Evolutionary conservation across 1,284 basidiomycete species (phyloP), one percentile per base, ranked within the genome.

Genomic region (Puccinia triticina): DNA sequence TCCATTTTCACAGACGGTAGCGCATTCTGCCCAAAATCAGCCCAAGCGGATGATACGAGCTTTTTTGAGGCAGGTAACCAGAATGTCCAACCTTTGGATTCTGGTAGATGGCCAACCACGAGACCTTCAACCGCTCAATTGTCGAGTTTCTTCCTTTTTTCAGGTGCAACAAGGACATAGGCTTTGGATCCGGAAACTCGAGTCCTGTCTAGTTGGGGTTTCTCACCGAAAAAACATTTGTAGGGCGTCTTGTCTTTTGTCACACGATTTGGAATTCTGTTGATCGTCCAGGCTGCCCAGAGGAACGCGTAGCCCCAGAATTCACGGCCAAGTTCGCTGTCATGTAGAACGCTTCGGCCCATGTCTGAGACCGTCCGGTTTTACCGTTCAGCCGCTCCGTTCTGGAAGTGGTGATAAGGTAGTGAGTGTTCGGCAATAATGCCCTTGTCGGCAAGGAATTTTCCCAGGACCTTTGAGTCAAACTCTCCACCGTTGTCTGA

Each of bases 381-480:
- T 37, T n/a, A n/a, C n/a, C n/a, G n/a, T n/a, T n/a, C n/a, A n/a
- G n/a, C n/a, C n/a, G n/a, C n/a, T n/a, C n/a, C 37, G 21, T 66
- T 64, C 34, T 77, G 75, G 12, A 59, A 34, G 26, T 77, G 75
- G 4, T 64, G 43, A 37, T 64, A 77, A 32, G 76, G 59, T 4
- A 77, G 21, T 0, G 23, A 61, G 21, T 26, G 21, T 29, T 77
- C 55, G 0, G 55, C 23, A 14, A 48, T 5, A 8, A 77, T 77
- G 0, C 76, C 76, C 32, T 77, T 37, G 0, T 29, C 10, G 3
- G 18, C 29, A 2, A 77, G 14, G 12, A 26, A 77, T 11, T 46
- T 16, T 2, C 11, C 48, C 4, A 80, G 29, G 0, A 21, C n/a
- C 8, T 26, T 59, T 11, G 40, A 72, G 7, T n/a, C n/a, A n/a